A percentile compares a stretch with the other conserved stretches of the same genome.
Evolutionary conservation across 371 early-diverging fungal species (phyloP).

Genomic region (Cladochytrium tenue): DNA sequence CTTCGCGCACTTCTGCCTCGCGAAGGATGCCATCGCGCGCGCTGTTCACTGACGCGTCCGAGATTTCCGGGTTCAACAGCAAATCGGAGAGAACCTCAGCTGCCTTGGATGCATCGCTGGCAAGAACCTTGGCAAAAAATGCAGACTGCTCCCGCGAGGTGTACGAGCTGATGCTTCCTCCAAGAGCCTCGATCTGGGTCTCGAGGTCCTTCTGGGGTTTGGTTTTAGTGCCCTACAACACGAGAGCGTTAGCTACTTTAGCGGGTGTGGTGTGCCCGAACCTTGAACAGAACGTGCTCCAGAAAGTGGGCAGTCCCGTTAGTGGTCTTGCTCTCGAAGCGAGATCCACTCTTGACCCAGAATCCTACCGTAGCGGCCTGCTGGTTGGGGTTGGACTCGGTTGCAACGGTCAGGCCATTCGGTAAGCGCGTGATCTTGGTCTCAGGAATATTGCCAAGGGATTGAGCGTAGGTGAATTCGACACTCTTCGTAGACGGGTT

Average conservation of each 20-base stretch:
- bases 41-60: constrained; percentile 81
- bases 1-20: constrained; percentile 94
- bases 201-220: constrained; percentile 89
- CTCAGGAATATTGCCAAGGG: constrained; percentile 55
- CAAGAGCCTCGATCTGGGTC: constrained; percentile 94
- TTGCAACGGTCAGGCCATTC: constrained; percentile 94
- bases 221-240: constrained; percentile 75
- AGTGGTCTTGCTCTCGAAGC: constrained; percentile 85
- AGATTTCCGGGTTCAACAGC: constrained; percentile 85
- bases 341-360: constrained; percentile 96
- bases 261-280: constrained; percentile 28
- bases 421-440: constrained; percentile 79
- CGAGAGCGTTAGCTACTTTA: not conserved
- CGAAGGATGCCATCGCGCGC: constrained; percentile 94
- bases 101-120: constrained; percentile 79
- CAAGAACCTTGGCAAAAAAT: constrained; percentile 93
- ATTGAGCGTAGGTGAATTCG: constrained; percentile 40
- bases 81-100: constrained; percentile 94
- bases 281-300: constrained; percentile 99
- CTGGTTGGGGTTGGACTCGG: constrained; percentile 86
- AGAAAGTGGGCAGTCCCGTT: constrained; percentile 97
- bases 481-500: constrained; percentile 33
- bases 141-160: constrained; percentile 98
- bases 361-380: constrained; percentile 97
- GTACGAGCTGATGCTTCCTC: constrained; percentile 95